Evolutionary conservation across 1,139 yeast genomes (phyloP).

Genomic region (Diutina sp.): DNA sequence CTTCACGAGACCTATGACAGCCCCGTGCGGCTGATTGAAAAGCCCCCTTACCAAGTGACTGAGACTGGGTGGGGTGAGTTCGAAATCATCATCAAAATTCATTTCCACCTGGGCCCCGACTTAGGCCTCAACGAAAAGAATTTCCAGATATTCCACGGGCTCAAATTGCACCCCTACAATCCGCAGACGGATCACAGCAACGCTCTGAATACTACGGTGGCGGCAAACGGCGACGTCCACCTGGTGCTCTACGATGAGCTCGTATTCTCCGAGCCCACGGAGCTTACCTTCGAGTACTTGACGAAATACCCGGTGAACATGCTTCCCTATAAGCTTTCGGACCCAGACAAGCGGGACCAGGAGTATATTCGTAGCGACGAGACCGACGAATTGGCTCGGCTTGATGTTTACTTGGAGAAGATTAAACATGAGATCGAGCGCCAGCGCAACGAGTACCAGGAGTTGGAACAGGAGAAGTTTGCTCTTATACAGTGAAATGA

Average conservation of each 20-base stretch:
- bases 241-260: conserved; percentile 79
- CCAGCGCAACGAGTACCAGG: conserved; percentile 37
- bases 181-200: conserved; percentile 13
- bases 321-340: conserved; percentile 46
- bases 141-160: conserved; percentile 74
- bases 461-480: conserved; percentile 34
- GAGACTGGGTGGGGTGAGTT: conserved; percentile 99
- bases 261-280: conserved; percentile 94
- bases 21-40: conserved; percentile 71
- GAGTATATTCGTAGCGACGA: conserved; percentile 40
- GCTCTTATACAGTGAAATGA: conserved; percentile 21
- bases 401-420: conserved; percentile 51
- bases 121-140: conserved; percentile 65
- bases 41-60: conserved; percentile 88
- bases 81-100: conserved; percentile 79
- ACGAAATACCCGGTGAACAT: conserved; percentile 67
- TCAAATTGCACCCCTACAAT: conserved; percentile 84
- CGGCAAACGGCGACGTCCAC: conserved; percentile 35
- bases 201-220: conserved; percentile 4
- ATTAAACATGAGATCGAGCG: conserved; percentile 46
- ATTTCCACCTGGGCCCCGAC: conserved; percentile 68
- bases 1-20: conserved; percentile 88
- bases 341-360: conserved; percentile 28
- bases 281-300: conserved; percentile 64
- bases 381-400: conserved; percentile 64